Evolutionary conservation across 116 monocot genomes (phyloP).

Genomic region (Papilionanthe hybrid): DNA sequence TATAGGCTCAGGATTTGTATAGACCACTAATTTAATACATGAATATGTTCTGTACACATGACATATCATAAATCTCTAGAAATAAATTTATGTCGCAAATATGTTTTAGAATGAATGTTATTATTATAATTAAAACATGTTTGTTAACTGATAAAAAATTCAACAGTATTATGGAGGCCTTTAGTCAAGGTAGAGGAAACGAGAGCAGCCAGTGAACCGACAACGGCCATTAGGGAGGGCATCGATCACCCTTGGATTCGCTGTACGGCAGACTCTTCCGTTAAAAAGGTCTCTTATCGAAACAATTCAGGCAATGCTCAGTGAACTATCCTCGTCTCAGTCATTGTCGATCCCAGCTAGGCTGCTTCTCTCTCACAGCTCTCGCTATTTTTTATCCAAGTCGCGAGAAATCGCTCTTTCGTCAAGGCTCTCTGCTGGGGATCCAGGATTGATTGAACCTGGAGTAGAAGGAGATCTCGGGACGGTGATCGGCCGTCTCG

Average conservation of each 20-base stretch:
- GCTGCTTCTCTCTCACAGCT: background rate
- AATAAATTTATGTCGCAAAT: no score
- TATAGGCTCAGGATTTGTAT: no score
- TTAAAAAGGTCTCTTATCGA: background rate
- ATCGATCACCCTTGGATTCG: background rate
- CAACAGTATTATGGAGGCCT: background rate
- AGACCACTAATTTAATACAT: no score
- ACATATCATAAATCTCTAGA: no score
- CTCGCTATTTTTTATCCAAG: background rate
- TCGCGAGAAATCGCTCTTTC: background rate
- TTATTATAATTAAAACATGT: no score
- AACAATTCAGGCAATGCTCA: background rate
- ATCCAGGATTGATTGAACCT: background rate
- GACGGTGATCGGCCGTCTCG: constrained; percentile 6
- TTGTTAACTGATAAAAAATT: no score
- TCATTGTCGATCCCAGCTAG: constrained; percentile 5
- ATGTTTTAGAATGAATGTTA: no score
- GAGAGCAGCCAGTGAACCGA: background rate
- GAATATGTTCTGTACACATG: no score
- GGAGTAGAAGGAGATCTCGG: background rate
- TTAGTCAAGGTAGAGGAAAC: background rate
- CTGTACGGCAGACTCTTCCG: background rate
- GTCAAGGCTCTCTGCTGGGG: background rate
- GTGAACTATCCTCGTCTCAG: background rate
- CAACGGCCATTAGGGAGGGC: background rate